Evolutionary conservation across 2,329 filamentous ascomycete genomes (phyloP).

Genomic region (Aureobasidium namibiae): DNA sequence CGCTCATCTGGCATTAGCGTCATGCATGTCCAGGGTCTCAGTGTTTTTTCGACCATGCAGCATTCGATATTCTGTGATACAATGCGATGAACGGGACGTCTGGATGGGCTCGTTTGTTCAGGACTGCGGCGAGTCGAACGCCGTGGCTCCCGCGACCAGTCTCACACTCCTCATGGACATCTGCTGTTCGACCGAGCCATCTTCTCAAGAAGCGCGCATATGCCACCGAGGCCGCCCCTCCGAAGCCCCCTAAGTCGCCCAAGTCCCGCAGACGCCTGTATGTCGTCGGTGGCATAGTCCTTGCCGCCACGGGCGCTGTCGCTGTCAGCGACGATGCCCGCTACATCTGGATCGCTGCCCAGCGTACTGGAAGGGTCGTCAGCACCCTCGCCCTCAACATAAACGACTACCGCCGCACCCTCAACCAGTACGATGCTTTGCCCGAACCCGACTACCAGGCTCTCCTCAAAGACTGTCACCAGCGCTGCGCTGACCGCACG

Average conservation of each 20-base stretch:
- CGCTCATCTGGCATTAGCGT: slow-evolving; percentile 9
- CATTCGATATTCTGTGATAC: neutral
- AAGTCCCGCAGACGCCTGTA: slow-evolving; percentile 18
- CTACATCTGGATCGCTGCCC: slow-evolving; percentile 64
- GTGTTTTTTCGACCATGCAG: neutral
- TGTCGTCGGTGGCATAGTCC: slow-evolving; percentile 19
- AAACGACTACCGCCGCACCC: slow-evolving; percentile 78
- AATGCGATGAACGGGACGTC: slow-evolving; percentile 10
- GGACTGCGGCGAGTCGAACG: neutral
- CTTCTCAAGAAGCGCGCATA: slow-evolving; percentile 10
- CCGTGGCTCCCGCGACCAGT: slow-evolving; percentile 4
- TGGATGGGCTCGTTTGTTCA: slow-evolving; percentile 8
- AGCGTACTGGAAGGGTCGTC: slow-evolving; percentile 72
- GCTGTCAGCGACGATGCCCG: slow-evolving; percentile 60
- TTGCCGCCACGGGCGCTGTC: slow-evolving; percentile 33
- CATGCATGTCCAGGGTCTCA: slow-evolving; percentile 9
- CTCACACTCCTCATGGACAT: neutral
- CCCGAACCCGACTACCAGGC: slow-evolving; percentile 55
- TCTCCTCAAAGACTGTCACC: slow-evolving; percentile 76
- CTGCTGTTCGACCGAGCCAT: neutral
- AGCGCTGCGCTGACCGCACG: slow-evolving; percentile 84
- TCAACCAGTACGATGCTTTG: slow-evolving; percentile 61
- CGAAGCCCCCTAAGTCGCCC: slow-evolving; percentile 24
- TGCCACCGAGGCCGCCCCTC: slow-evolving; percentile 12
- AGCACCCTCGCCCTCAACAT: slow-evolving; percentile 71